These are phyloP conservation scores for Scedosporium dehoogii DNA, from an alignment of 2,329 filamentous ascomycete species.

Conservation along the genomic window DNA sequence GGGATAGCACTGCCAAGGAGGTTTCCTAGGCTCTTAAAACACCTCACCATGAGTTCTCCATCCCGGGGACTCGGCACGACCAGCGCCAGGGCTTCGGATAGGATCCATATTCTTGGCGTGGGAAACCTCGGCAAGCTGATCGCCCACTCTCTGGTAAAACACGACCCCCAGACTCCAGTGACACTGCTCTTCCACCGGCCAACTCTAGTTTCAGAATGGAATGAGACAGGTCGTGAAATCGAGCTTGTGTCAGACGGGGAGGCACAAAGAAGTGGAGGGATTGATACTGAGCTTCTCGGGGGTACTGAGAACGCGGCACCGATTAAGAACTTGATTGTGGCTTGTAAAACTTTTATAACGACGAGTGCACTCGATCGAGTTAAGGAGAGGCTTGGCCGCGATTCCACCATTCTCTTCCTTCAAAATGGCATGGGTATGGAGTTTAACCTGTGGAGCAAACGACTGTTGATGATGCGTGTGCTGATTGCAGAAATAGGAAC, in stretches of 20 bases:
- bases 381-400: not conserved
- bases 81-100: conserved; percentile 11
- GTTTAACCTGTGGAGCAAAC: not conserved
- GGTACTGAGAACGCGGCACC: conserved; percentile 14
- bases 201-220: conserved; percentile 39
- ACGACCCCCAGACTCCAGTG: conserved; percentile 55
- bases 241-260: conserved; percentile 28
- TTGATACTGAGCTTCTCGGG: conserved; percentile 46
- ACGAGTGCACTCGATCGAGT: not conserved
- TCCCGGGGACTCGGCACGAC: not conserved
- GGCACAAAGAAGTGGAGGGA: conserved; percentile 22
- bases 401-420: conserved; percentile 2
- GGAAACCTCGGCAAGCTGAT: conserved; percentile 76
- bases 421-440: conserved; percentile 7
- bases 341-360: conserved; percentile 4
- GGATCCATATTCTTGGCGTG: conserved; percentile 68
- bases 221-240: conserved; percentile 27
- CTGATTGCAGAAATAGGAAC: not conserved
- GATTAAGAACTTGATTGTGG: conserved; percentile 4
- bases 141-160: conserved; percentile 58
- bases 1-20: not conserved
- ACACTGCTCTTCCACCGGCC: conserved; percentile 68
- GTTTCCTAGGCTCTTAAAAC: not conserved
- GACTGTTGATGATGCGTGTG: not conserved
- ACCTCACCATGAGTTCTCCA: not conserved